These are phyloP conservation scores for Lasiosphaeris hirsuta DNA, from an alignment of 495 filamentous ascomycete genomes.

Conservation along the genomic window DNA sequence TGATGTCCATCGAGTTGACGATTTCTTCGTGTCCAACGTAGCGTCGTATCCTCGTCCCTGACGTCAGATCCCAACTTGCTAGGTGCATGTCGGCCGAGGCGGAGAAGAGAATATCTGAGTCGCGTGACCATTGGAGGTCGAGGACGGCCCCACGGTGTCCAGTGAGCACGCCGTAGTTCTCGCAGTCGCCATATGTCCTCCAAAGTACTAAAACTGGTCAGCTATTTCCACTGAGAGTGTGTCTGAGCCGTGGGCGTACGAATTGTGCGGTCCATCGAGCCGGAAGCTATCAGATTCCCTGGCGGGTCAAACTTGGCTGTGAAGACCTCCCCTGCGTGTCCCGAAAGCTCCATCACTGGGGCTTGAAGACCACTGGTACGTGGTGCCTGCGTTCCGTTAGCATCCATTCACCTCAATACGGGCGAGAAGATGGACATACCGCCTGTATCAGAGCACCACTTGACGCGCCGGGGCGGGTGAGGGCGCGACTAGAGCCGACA, in stretches of 20 bases:
- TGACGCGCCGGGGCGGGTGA: constrained; percentile 63
- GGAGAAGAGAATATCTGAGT: constrained; percentile 86
- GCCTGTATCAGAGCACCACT: constrained; percentile 75
- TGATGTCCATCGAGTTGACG: constrained; percentile 85
- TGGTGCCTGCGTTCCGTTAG: constrained; percentile 55
- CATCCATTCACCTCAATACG: constrained; percentile 26
- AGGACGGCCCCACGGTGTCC: constrained; percentile 89
- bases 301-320: constrained; percentile 85
- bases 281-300: constrained; percentile 86
- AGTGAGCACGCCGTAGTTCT: constrained; percentile 83
- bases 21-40: constrained; percentile 93
- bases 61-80: constrained; percentile 92
- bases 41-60: constrained; percentile 79
- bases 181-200: constrained; percentile 86
- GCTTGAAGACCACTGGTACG: constrained; percentile 85
- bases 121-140: constrained; percentile 94
- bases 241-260: constrained; percentile 51
- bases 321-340: constrained; percentile 80
- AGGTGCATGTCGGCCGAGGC: constrained; percentile 90
- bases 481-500: constrained; percentile 58
- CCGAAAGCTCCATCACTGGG: constrained; percentile 91
- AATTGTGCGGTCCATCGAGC: constrained; percentile 91
- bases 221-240: background rate
- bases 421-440: constrained; percentile 52
- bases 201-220: constrained; percentile 66